A percentile compares a stretch with the other conserved stretches of the same genome.
phyloP scores from a whole-genome alignment of 208 protist species.

The Angomonas ambiguus region DNA sequence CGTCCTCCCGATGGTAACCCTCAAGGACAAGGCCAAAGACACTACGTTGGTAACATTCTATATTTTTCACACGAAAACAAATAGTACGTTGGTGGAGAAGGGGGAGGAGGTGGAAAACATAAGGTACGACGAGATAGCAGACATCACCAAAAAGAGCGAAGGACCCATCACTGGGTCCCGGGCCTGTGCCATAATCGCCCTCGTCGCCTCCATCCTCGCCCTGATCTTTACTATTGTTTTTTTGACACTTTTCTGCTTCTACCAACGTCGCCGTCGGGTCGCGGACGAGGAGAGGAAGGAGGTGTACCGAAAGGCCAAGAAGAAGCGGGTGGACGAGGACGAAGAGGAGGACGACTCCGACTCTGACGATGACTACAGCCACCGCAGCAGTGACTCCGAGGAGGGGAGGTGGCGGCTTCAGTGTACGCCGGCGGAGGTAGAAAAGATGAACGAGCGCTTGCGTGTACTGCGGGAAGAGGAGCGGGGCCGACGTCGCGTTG shows the following conservation, averaged over 20 bases:
- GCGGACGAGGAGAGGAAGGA: slow-evolving; percentile 2
- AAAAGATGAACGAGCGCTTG: neutral
- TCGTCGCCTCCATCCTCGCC: neutral
- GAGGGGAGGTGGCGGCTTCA: neutral
- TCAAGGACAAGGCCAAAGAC: neutral
- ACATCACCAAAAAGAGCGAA: neutral
- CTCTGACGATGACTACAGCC: neutral
- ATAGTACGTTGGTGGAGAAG: neutral
- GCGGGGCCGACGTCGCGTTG: neutral
- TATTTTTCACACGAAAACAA: neutral
- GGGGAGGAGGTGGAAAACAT: neutral
- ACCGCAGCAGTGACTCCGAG: neutral
- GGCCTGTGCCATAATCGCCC: neutral
- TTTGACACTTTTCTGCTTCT: neutral
- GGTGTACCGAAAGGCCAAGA: neutral
- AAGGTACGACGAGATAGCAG: neutral
- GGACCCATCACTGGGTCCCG: neutral
- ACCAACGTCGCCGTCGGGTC: neutral
- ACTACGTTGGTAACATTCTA: neutral
- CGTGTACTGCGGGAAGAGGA: neutral
- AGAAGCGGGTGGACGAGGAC: neutral
- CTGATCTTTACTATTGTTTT: neutral
- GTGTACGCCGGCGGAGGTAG: neutral
- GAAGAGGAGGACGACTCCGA: neutral
- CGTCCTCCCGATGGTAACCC: neutral